phyloP scores from a whole-genome alignment of 768 basidiomycete genomes.

The Tephrocybe sp. region DNA sequence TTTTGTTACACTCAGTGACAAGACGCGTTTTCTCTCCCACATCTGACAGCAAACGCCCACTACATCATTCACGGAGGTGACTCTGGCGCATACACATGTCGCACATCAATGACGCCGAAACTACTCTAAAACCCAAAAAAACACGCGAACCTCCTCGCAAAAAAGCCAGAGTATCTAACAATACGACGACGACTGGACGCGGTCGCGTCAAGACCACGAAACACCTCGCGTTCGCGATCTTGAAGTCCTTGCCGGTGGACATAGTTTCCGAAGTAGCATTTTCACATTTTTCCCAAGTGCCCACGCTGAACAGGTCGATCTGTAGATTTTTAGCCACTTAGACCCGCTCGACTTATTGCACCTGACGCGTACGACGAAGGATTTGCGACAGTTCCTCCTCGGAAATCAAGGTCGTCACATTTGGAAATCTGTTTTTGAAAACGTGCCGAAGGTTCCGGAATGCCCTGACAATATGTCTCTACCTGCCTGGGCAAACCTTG shows the following conservation, averaged over 20 bases:
- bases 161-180: constrained; percentile 8
- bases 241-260: constrained; percentile 10
- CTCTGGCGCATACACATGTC: too few relatives aligned
- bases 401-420: constrained; percentile 19
- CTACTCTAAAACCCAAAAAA: constrained; percentile 5
- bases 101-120: not conserved
- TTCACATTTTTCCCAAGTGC: too few relatives aligned
- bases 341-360: constrained; percentile 30
- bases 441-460: constrained; percentile 22
- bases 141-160: constrained; percentile 7
- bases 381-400: constrained; percentile 25
- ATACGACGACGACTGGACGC: not conserved
- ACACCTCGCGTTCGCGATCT: not conserved
- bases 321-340: constrained; percentile 17
- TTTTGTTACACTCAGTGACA: too few relatives aligned
- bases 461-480: constrained; percentile 24
- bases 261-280: constrained; percentile 10
- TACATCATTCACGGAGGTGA: too few relatives aligned
- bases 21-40: not conserved
- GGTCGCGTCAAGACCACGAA: not conserved
- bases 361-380: constrained; percentile 28
- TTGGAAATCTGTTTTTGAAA: constrained; percentile 23
- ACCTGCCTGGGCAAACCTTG: constrained; percentile 24
- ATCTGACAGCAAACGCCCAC: not conserved
- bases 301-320: too few relatives aligned